A percentile compares a stretch with the other conserved stretches of the same genome.
Conservation (phyloP, 805 yeast genomes). For the Ogataea methanolica region DNA sequence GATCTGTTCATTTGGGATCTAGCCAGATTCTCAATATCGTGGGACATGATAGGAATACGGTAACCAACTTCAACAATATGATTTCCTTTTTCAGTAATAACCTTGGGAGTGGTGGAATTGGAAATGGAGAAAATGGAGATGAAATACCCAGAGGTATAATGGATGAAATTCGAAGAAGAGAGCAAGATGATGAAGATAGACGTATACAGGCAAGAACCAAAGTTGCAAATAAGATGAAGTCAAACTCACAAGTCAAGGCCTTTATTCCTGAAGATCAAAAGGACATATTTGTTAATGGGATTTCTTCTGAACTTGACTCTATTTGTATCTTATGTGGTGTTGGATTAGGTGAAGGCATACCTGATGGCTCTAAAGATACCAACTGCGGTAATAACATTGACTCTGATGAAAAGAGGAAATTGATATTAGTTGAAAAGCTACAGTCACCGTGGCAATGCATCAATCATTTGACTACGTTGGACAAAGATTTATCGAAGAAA, state of each 20-base stretch:
- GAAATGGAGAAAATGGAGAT: slow-evolving; percentile 8
- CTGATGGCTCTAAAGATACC: slow-evolving; percentile 29
- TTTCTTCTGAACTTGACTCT: slow-evolving; percentile 34
- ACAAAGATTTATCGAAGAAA: slow-evolving; percentile 57
- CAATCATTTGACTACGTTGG: slow-evolving; percentile 45
- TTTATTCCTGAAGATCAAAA: slow-evolving; percentile 11
- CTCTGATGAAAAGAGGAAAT: slow-evolving; percentile 20
- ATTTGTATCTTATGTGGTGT: slow-evolving; percentile 70
- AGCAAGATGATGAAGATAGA: slow-evolving; percentile 25
- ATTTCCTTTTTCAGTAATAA: not conserved
- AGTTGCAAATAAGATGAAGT: slow-evolving; percentile 19
- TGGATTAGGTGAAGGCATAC: slow-evolving; percentile 69
- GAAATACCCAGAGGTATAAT: slow-evolving; percentile 25
- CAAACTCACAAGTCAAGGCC: slow-evolving; percentile 10
- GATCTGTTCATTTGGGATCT: too few species aligned
- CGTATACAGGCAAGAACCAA: slow-evolving; percentile 18
- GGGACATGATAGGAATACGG: too few species aligned
- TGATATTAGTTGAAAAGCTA: slow-evolving; percentile 24
- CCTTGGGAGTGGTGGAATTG: not conserved
- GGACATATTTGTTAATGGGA: slow-evolving; percentile 19
- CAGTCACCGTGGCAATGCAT: slow-evolving; percentile 65
- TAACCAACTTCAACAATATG: too few species aligned
- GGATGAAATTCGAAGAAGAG: slow-evolving; percentile 25
- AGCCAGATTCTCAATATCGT: too few species aligned
- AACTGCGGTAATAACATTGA: slow-evolving; percentile 27